Evolutionary conservation across 768 basidiomycete genomes (phyloP), one percentile per base, ranked within the genome.

Genomic region (Boletus subparvulus): DNA sequence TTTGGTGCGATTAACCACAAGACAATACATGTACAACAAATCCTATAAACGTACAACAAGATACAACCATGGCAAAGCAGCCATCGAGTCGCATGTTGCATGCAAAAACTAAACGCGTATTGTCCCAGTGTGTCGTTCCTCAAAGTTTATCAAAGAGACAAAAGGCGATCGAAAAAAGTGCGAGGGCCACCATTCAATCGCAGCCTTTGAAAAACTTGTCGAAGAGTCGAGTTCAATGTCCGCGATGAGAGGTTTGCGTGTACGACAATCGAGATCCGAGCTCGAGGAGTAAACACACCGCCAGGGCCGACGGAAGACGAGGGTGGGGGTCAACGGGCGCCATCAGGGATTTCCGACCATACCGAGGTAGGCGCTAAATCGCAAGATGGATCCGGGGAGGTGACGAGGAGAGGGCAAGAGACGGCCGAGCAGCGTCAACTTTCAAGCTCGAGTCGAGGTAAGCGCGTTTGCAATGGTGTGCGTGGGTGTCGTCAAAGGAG

Each of bases 271-370:
- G 13, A 55, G 12, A 57, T 30, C 16, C 26, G 13, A 47, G n/a
- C 35, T 43, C 21, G 37, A 14, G 21, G 21, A 21, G 21, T 21
- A 0, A 19, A 37, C 19, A 12, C 44, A 58, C 30, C 42, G 10
- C 10, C 21, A 21, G 16, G 32, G 24, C 55, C 39, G n/a, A 21
- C 21, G 21, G 21, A 21, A 21, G 36, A 7, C 28, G 35, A 4
- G 32, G 10, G 14, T 0, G 21, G 46, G 58, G 58, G 42, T 45
- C 58, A n/a, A 60, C 47, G 42, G 28, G 16, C 30, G 6, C 21
- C 58, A 55, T 50, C 47, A 14, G 12, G 26, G 44, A 52, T 37
- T 59, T 59, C 56, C 56, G 35, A 37, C 58, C 45, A 47, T 48
- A 49, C 55, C 52, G 16, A 46, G 24, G 44, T 37, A 28, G 42